Percentiles rank a stretch among this genome's conserved stretches.
phyloP scores from a whole-genome alignment of 345 rosid species.

The Sisymbrium altissimum region DNA sequence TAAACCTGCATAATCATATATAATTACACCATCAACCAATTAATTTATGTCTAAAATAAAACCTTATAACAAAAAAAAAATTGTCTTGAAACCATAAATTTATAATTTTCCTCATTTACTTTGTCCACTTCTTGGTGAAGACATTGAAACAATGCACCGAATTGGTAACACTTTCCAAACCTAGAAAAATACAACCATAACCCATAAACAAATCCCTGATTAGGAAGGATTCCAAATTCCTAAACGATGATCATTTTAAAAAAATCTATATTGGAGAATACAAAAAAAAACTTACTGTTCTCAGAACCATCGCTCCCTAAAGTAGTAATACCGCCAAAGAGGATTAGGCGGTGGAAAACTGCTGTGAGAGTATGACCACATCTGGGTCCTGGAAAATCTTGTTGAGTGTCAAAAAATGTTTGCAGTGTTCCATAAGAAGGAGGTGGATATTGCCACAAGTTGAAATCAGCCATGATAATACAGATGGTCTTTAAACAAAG shows the following conservation, averaged over 20 bases:
- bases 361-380: conserved; percentile 79
- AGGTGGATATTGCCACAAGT: conserved; percentile 54
- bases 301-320: conserved; percentile 56
- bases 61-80: not conserved
- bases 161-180: conserved; percentile 72
- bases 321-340: conserved; percentile 82
- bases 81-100: not conserved
- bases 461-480: conserved; percentile 19
- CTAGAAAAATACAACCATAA: conserved; percentile 31
- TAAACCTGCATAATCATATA: conserved; percentile 41
- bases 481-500: not conserved
- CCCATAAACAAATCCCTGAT: not conserved
- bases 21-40: not conserved
- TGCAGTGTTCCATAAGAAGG: conserved; percentile 50
- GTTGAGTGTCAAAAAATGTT: conserved; percentile 53
- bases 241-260: not conserved
- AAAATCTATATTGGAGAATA: not conserved
- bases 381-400: conserved; percentile 77
- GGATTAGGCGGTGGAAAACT: conserved; percentile 63
- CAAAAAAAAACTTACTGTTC: conserved; percentile 44
- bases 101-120: conserved; percentile 31
- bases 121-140: conserved; percentile 66
- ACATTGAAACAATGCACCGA: conserved; percentile 67
- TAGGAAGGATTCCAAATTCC: not conserved
- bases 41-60: not conserved